Conservation (phyloP, 1,139 yeast species). For the Kodamaea derodonti region DNA sequence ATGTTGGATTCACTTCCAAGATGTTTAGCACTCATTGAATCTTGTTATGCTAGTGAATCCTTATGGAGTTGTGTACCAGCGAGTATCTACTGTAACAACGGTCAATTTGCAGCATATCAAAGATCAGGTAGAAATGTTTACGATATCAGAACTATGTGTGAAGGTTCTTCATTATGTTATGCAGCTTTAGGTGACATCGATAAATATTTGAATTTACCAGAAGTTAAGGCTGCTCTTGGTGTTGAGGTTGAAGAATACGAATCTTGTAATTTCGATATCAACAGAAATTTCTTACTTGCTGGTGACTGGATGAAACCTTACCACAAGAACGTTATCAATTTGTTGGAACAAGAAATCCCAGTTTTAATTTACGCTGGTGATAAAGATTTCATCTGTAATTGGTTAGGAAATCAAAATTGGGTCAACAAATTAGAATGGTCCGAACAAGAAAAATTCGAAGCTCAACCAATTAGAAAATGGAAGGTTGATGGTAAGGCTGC, state of each 20-base stretch:
- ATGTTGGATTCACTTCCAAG: conserved; percentile 76
- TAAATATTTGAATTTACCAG: conserved; percentile 62
- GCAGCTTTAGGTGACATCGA: conserved; percentile 63
- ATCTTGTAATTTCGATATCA: conserved; percentile 81
- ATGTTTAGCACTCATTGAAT: conserved; percentile 73
- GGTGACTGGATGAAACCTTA: conserved; percentile 94
- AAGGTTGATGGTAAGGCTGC: conserved; percentile 35
- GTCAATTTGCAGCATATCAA: conserved; percentile 82
- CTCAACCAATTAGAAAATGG: conserved; percentile 39
- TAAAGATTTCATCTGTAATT: conserved; percentile 81
- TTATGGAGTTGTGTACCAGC: conserved; percentile 95
- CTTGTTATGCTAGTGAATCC: conserved; percentile 75
- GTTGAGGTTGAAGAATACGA: conserved; percentile 84
- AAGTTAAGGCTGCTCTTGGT: conserved; percentile 78
- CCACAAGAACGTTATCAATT: conserved; percentile 58
- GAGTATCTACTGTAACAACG: conserved; percentile 83
- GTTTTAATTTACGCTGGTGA: conserved; percentile 82
- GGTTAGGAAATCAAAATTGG: conserved; percentile 90
- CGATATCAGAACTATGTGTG: conserved; percentile 87
- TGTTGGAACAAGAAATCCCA: conserved; percentile 59
- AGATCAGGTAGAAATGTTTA: conserved; percentile 90
- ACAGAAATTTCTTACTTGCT: conserved; percentile 77
- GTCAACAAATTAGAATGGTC: conserved; percentile 66
- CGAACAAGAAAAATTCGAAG: conserved; percentile 48
- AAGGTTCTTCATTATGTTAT: conserved; percentile 70